These are phyloP conservation scores for Bruguiera hainesii DNA, from an alignment of 441 rosid genomes.

Conservation along the genomic window DNA sequence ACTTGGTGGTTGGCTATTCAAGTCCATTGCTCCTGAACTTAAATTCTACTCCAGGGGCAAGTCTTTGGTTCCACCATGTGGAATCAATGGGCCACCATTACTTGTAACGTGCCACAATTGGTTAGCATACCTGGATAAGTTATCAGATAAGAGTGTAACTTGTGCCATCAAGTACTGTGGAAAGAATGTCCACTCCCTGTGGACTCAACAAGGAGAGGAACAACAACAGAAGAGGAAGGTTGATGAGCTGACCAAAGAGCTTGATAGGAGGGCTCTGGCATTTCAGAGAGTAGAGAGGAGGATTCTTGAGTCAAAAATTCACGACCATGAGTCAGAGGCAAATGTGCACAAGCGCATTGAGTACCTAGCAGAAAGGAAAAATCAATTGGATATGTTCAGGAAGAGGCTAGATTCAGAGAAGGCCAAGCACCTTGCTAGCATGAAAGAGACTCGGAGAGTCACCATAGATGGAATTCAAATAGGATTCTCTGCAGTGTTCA, in stretches of 20 bases:
- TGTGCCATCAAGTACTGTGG: slow-evolving; percentile 36
- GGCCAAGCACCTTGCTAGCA: slow-evolving; percentile 31
- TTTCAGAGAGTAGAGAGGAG: slow-evolving; percentile 37
- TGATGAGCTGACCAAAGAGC: slow-evolving; percentile 40
- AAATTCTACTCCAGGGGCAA: slow-evolving; percentile 28
- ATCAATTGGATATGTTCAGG: slow-evolving; percentile 30
- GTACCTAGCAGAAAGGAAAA: slow-evolving; percentile 31
- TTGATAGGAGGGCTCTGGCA: slow-evolving; percentile 32
- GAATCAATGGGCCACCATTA: slow-evolving; percentile 33
- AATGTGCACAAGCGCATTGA: slow-evolving; percentile 19
- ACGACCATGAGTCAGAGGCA: slow-evolving; percentile 23
- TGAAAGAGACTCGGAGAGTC: slow-evolving; percentile 34
- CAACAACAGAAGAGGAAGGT: slow-evolving; percentile 53
- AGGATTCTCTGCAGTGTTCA: slow-evolving; percentile 41
- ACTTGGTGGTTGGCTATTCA: slow-evolving; percentile 46
- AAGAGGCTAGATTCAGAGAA: slow-evolving; percentile 32
- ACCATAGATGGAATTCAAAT: slow-evolving; percentile 36
- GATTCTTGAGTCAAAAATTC: slow-evolving; percentile 32
- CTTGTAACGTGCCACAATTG: slow-evolving; percentile 44
- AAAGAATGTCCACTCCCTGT: slow-evolving; percentile 36
- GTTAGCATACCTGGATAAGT: slow-evolving; percentile 34
- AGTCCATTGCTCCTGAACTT: slow-evolving; percentile 39
- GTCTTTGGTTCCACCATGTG: slow-evolving; percentile 18
- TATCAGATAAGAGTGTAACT: slow-evolving; percentile 40
- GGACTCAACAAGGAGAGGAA: slow-evolving; percentile 53